Conservation (phyloP, 257 asterid genomes). For the Nicotiana noctiflora region DNA sequence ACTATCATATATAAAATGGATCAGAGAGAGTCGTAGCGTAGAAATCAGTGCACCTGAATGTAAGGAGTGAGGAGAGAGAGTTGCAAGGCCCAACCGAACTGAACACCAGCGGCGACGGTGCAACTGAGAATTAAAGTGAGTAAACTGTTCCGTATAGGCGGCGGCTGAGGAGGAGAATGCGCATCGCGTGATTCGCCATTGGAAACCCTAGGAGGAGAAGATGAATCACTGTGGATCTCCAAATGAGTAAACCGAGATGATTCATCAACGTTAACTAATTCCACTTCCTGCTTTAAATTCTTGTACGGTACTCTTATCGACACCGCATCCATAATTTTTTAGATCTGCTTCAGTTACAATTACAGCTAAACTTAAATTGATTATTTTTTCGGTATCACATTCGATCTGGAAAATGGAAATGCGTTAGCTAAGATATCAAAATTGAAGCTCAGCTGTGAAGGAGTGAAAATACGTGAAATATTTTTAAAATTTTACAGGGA, state of each 20-base stretch:
- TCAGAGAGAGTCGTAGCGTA: background rate
- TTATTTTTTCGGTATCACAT: background rate
- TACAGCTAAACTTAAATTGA: too few species aligned
- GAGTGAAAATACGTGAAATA: background rate
- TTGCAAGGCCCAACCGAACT: constrained; percentile 99
- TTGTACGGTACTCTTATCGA: constrained; percentile 81
- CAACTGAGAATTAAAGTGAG: constrained; percentile 70
- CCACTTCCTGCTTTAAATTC: constrained; percentile 80
- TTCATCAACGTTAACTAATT: constrained; percentile 54
- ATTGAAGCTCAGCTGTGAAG: background rate
- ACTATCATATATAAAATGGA: background rate
- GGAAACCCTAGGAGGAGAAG: constrained; percentile 32
- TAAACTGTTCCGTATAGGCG: constrained; percentile 44
- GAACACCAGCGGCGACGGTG: constrained; percentile 98
- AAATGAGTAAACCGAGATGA: constrained; percentile 27
- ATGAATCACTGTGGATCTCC: constrained; percentile 30
- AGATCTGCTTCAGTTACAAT: background rate
- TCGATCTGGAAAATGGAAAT: background rate
- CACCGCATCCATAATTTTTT: constrained; percentile 54
- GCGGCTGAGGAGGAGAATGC: constrained; percentile 16
- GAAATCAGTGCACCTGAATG: constrained; percentile 56
- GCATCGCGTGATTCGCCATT: constrained; percentile 31
- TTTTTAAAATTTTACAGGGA: background rate
- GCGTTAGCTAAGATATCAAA: background rate
- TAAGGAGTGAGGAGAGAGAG: constrained; percentile 97